Conservation (phyloP, 2,329 filamentous ascomycete species). For the Thielaviopsis populi region DNA sequence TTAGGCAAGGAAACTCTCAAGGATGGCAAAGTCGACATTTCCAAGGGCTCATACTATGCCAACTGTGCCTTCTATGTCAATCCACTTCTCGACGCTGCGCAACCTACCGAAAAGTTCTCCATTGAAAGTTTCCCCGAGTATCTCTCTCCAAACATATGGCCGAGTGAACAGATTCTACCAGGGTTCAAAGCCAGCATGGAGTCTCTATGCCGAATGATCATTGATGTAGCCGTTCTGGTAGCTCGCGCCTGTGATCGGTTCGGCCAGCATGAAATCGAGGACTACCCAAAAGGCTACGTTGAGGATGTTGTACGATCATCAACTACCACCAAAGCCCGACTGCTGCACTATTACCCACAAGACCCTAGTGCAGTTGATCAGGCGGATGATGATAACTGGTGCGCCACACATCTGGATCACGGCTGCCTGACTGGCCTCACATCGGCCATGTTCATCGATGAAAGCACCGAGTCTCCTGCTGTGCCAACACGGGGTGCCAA, state of each 20-base stretch:
- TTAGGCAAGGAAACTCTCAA: constrained; percentile 69
- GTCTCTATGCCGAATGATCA: constrained; percentile 65
- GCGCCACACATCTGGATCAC: constrained; percentile 78
- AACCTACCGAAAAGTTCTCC: constrained; percentile 43
- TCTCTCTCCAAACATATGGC: constrained; percentile 83
- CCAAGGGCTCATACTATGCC: constrained; percentile 73
- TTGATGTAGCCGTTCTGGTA: constrained; percentile 77
- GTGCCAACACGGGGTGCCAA: constrained; percentile 22
- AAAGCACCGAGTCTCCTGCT: constrained; percentile 33
- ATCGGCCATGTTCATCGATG: constrained; percentile 91
- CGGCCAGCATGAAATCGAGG: constrained; percentile 61
- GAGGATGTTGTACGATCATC: constrained; percentile 77
- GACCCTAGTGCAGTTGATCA: constrained; percentile 25
- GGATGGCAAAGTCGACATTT: constrained; percentile 60
- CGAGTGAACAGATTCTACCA: constrained; percentile 49
- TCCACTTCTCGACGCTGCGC: constrained; percentile 43
- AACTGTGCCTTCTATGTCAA: constrained; percentile 69
- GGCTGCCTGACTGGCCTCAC: constrained; percentile 89
- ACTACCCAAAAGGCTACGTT: constrained; percentile 63
- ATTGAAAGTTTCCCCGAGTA: constrained; percentile 66
- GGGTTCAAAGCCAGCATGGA: constrained; percentile 62
- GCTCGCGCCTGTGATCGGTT: constrained; percentile 82
- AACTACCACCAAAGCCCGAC: constrained; percentile 74
- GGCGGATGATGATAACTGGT: constrained; percentile 73
- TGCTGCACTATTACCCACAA: constrained; percentile 84